phyloP scores from a whole-genome alignment of 1,284 basidiomycete species.

The Ustilago xerochloae region DNA sequence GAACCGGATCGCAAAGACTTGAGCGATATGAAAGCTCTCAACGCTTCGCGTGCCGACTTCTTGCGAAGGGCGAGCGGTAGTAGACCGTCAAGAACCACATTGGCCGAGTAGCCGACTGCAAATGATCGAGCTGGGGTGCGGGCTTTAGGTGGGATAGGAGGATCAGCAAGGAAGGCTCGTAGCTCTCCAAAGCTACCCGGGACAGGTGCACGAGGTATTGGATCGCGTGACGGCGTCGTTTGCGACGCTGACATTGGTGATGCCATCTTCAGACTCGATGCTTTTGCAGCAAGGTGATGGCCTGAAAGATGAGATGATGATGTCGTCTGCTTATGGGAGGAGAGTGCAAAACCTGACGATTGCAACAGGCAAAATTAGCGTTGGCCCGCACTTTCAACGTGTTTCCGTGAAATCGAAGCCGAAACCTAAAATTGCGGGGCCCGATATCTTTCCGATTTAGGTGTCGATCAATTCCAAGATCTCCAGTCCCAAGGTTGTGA shows the following conservation, averaged over 20 bases:
- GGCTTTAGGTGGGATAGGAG: slow-evolving; percentile 33
- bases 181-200: slow-evolving; percentile 14
- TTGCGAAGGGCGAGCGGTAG: slow-evolving; percentile 44
- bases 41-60: slow-evolving; percentile 33
- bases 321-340: too few relatives aligned
- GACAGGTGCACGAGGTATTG: slow-evolving; percentile 13
- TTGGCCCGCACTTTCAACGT: slow-evolving; percentile 18
- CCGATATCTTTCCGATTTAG: background rate
- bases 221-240: slow-evolving; percentile 24
- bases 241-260: slow-evolving; percentile 41
- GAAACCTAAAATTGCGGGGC: slow-evolving; percentile 3
- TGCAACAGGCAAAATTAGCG: too few relatives aligned
- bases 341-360: too few relatives aligned
- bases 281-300: too few relatives aligned
- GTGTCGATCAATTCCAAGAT: background rate
- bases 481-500: background rate
- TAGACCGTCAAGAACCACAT: slow-evolving; percentile 43
- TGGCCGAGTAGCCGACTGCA: slow-evolving; percentile 42
- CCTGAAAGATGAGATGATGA: too few relatives aligned
- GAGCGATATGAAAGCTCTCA: slow-evolving; percentile 33
- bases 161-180: slow-evolving; percentile 13
- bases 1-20: slow-evolving; percentile 37
- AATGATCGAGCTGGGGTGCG: slow-evolving; percentile 39
- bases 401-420: background rate
- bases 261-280: slow-evolving; percentile 12